Conservation (phyloP, 2,329 filamentous ascomycete species). For the Huntiella decipiens region DNA sequence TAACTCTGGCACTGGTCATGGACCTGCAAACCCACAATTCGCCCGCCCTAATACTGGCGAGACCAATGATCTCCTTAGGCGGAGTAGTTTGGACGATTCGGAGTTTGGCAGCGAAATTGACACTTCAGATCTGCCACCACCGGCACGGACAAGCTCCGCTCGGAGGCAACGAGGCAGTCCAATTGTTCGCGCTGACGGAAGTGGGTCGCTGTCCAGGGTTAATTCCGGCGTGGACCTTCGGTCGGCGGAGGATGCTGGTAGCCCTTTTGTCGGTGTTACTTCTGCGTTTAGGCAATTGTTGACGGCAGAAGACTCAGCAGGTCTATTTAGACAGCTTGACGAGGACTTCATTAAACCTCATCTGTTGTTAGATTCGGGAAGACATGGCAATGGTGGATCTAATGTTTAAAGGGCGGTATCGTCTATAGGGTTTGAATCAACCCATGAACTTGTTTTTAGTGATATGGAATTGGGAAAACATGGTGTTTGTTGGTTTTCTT, state of each 20-base stretch:
- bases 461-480: too few species aligned
- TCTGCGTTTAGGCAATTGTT: conserved; percentile 60
- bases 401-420: conserved; percentile 5
- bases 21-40: conserved; percentile 16
- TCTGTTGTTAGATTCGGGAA: conserved; percentile 48
- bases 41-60: conserved; percentile 31
- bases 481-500: too few species aligned
- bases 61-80: conserved; percentile 18
- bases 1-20: conserved; percentile 11
- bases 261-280: not conserved
- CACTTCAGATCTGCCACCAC: conserved; percentile 45
- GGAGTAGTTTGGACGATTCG: conserved; percentile 31
- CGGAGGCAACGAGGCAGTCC: conserved; percentile 13
- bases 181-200: conserved; percentile 2
- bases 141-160: conserved; percentile 28
- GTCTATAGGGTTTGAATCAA: too few species aligned
- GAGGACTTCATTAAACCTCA: conserved; percentile 93
- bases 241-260: not conserved
- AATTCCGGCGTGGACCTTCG: too few species aligned
- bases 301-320: conserved; percentile 71
- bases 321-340: conserved; percentile 79
- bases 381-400: conserved; percentile 14
- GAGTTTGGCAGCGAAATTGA: conserved; percentile 47
- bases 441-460: too few species aligned
- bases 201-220: too few species aligned